Percentiles rank a stretch among this genome's conserved stretches.
Conservation (phyloP, 1,139 yeast genomes). For the Hyphopichia pseudoburtonii region DNA sequence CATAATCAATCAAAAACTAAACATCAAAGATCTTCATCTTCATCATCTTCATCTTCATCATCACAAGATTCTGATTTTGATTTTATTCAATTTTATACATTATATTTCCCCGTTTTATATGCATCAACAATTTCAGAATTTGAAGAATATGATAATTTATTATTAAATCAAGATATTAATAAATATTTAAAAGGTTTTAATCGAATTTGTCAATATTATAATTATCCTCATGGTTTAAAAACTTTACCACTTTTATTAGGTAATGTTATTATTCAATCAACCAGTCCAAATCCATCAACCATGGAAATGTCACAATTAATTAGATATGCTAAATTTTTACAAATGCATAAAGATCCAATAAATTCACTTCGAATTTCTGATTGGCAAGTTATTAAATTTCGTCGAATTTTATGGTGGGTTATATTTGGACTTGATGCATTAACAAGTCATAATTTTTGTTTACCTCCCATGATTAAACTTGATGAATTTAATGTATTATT, state of each 20-base stretch:
- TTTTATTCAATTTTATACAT: slow-evolving; percentile 44
- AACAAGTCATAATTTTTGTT: slow-evolving; percentile 56
- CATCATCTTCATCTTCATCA: slow-evolving; percentile 6
- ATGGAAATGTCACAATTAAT: slow-evolving; percentile 51
- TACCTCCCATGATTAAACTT: slow-evolving; percentile 55
- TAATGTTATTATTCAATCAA: slow-evolving; percentile 54
- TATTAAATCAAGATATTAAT: slow-evolving; percentile 50
- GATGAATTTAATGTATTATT: slow-evolving; percentile 58
- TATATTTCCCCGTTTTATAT: slow-evolving; percentile 51
- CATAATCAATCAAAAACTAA: not conserved
- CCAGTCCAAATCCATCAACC: slow-evolving; percentile 55
- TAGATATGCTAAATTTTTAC: slow-evolving; percentile 55
- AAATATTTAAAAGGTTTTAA: slow-evolving; percentile 48
- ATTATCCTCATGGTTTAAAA: slow-evolving; percentile 54
- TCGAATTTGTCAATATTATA: slow-evolving; percentile 48
- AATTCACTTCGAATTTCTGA: slow-evolving; percentile 48
- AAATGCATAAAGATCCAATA: slow-evolving; percentile 60
- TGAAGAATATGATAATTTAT: slow-evolving; percentile 50
- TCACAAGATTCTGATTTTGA: slow-evolving; percentile 21
- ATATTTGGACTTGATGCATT: slow-evolving; percentile 60
- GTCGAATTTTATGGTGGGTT: slow-evolving; percentile 66
- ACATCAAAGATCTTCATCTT: not conserved
- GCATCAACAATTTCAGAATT: slow-evolving; percentile 57
- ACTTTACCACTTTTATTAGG: slow-evolving; percentile 48
- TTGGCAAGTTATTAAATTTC: slow-evolving; percentile 47